Evolutionary conservation across 768 basidiomycete species (phyloP).

Genomic region (Lentinus brumalis): DNA sequence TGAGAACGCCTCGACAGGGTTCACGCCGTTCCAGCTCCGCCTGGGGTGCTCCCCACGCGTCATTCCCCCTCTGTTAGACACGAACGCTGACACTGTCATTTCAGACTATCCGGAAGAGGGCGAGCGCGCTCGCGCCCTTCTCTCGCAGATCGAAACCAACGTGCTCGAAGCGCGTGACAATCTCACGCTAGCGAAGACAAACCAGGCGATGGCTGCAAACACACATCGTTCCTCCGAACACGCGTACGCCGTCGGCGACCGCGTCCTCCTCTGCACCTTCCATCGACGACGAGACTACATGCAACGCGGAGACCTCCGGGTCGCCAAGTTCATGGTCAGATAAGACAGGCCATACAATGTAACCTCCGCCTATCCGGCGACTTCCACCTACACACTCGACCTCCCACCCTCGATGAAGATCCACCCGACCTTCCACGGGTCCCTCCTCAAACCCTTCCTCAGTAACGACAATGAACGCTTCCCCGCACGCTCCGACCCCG

Average conservation of each 20-base stretch:
- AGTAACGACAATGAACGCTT: slow-evolving; percentile 19
- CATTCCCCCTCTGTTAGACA: too few species aligned
- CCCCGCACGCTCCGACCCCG: neutral
- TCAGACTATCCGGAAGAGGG: too few species aligned
- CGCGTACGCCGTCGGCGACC: too few species aligned
- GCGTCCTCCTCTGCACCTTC: neutral
- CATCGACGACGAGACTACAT: neutral
- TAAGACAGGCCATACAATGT: neutral
- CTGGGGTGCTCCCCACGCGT: too few species aligned
- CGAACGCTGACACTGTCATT: too few species aligned
- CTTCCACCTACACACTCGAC: neutral
- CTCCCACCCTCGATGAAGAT: neutral
- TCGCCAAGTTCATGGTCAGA: neutral
- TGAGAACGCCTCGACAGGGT: slow-evolving; percentile 6
- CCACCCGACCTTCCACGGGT: slow-evolving; percentile 19
- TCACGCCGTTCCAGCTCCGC: too few species aligned
- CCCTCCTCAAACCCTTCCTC: neutral
- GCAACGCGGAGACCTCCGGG: neutral
- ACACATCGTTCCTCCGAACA: too few species aligned
- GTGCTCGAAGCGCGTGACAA: too few species aligned
- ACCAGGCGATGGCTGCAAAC: too few species aligned
- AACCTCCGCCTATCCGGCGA: neutral
- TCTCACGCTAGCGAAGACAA: too few species aligned
- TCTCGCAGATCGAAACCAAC: too few species aligned
- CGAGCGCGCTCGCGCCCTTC: too few species aligned